Evolutionary conservation across 805 yeast species (phyloP).

Genomic region (Ogataea corticis): DNA sequence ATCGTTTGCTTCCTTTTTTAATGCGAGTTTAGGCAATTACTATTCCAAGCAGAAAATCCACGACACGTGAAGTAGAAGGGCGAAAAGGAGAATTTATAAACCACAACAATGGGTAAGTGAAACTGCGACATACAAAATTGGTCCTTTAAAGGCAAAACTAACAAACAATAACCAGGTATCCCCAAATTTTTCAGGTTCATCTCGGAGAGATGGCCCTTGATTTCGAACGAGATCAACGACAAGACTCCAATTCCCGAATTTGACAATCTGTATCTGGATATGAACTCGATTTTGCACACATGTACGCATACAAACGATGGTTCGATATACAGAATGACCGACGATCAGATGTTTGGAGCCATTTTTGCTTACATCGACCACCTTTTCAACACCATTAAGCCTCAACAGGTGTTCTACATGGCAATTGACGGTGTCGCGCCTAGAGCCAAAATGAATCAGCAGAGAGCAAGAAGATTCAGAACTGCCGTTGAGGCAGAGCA

Average conservation of each 20-base stretch:
- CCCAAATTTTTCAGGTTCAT: constrained; percentile 96
- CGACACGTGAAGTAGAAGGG: not conserved
- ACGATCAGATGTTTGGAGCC: constrained; percentile 90
- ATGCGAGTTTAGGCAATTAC: not conserved
- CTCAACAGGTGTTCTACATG: constrained; percentile 85
- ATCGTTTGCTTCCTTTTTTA: not conserved
- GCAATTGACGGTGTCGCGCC: constrained; percentile 99
- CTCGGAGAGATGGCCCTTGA: constrained; percentile 98
- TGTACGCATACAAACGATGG: constrained; percentile 85
- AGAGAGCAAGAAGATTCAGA: constrained; percentile 92
- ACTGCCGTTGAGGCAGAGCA: constrained; percentile 92
- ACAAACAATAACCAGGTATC: constrained; percentile 57
- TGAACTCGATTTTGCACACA: constrained; percentile 94
- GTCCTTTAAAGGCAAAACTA: too few relatives aligned
- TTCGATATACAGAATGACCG: constrained; percentile 66
- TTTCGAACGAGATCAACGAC: constrained; percentile 81
- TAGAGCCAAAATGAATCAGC: constrained; percentile 97
- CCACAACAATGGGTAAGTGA: constrained; percentile 13
- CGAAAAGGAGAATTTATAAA: not conserved
- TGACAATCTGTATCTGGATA: constrained; percentile 92
- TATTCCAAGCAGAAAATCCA: not conserved
- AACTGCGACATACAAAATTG: too few relatives aligned
- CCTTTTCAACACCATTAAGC: constrained; percentile 82
- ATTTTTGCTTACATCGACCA: constrained; percentile 95
- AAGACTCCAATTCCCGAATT: constrained; percentile 80